phyloP scores from a whole-genome alignment of 768 basidiomycete genomes.

The Lactarius pseudohatsudake region DNA sequence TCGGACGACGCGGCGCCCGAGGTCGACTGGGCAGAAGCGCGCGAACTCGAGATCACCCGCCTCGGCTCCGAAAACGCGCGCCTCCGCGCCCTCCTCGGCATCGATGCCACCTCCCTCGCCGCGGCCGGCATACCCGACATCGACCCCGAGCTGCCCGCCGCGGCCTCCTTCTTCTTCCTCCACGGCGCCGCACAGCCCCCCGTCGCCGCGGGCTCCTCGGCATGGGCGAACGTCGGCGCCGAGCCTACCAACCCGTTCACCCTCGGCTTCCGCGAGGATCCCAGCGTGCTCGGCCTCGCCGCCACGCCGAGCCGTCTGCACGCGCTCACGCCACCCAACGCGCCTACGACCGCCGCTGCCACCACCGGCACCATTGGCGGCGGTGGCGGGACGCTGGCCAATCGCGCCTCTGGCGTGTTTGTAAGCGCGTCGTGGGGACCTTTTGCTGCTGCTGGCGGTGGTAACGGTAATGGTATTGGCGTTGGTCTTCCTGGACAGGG shows the following conservation, averaged over 20 bases:
- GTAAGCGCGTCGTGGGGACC: conserved; percentile 25
- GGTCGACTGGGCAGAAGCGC: conserved; percentile 82
- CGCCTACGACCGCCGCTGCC: conserved; percentile 25
- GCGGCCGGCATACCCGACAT: conserved; percentile 50
- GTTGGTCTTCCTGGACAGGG: conserved; percentile 17
- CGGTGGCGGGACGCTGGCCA: not conserved
- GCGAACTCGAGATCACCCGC: conserved; percentile 83
- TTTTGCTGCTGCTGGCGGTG: conserved; percentile 11
- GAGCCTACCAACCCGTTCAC: conserved; percentile 34
- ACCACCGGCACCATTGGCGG: conserved; percentile 17
- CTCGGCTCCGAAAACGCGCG: conserved; percentile 82
- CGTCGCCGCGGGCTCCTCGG: conserved; percentile 26
- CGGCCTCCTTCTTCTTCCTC: conserved; percentile 2
- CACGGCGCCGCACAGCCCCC: conserved; percentile 9
- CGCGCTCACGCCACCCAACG: conserved; percentile 36
- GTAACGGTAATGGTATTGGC: conserved; percentile 5
- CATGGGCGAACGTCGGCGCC: conserved; percentile 29
- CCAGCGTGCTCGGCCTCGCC: conserved; percentile 28
- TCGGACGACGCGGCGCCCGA: conserved; percentile 32
- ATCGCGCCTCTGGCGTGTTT: conserved; percentile 17
- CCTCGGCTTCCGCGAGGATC: conserved; percentile 25
- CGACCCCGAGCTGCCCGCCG: conserved; percentile 44
- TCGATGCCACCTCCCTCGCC: conserved; percentile 56
- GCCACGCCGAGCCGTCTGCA: conserved; percentile 36
- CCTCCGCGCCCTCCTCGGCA: conserved; percentile 71